phyloP scores from a whole-genome alignment of 2,329 filamentous ascomycete species.

The Fonsecaea monophora region DNA sequence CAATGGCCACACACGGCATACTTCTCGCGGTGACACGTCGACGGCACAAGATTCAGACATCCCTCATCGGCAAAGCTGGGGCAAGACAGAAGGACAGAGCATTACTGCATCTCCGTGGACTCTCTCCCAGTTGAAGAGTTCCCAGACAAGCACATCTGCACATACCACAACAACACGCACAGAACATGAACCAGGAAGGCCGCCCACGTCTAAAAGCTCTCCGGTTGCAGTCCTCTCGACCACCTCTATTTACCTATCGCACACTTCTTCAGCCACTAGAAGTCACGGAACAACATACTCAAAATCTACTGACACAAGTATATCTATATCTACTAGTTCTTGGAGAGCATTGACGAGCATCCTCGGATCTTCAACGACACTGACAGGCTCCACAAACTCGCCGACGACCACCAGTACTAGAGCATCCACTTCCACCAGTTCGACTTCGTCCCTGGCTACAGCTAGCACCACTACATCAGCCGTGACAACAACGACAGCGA shows the following conservation, averaged over 20 bases:
- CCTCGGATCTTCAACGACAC: not conserved
- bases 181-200: not conserved
- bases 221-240: not conserved
- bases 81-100: not conserved
- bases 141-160: not conserved
- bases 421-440: not conserved
- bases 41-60: not conserved
- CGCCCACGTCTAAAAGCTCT: not conserved
- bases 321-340: not conserved
- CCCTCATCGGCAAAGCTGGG: not conserved
- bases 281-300: constrained; percentile 4
- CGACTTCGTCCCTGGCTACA: not conserved
- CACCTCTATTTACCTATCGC: not conserved
- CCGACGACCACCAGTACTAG: constrained; percentile 1
- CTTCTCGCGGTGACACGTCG: not conserved
- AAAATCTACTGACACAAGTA: not conserved
- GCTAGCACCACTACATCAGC: not conserved
- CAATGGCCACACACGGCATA: not conserved
- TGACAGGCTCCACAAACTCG: constrained; percentile 1
- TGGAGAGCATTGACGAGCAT: not conserved
- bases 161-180: not conserved
- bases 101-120: not conserved
- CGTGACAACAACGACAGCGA: not conserved
- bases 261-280: not conserved
- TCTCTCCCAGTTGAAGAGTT: not conserved